phyloP scores from a whole-genome alignment of 208 protist species.

The Vickermania ingenoplastis region DNA sequence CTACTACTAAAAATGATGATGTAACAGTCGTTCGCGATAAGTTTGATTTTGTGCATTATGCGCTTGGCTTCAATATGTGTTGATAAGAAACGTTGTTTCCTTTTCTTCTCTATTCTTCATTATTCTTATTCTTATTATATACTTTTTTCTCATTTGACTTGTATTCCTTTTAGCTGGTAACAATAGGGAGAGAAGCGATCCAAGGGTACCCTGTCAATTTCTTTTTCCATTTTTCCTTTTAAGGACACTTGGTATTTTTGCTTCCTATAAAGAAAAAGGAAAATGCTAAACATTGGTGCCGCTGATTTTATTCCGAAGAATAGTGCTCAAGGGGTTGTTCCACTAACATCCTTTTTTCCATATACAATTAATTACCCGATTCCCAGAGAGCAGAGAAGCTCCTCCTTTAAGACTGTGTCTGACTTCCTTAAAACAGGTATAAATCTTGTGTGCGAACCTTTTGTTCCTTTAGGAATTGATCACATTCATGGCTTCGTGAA shows the following conservation, averaged over 20 bases:
- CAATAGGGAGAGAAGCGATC: too few relatives aligned
- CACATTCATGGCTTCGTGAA: neutral
- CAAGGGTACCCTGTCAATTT: too few relatives aligned
- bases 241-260: slow-evolving; percentile 1
- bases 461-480: neutral
- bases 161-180: too few relatives aligned
- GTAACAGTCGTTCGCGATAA: too few relatives aligned
- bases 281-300: neutral
- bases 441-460: neutral
- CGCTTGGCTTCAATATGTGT: too few relatives aligned
- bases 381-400: neutral
- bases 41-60: too few relatives aligned
- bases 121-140: too few relatives aligned
- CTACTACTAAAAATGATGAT: too few relatives aligned
- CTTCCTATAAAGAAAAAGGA: neutral
- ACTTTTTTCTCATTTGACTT: too few relatives aligned
- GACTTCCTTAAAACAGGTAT: neutral
- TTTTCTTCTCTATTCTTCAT: too few relatives aligned
- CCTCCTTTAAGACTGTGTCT: neutral
- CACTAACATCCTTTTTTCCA: neutral
- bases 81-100: too few relatives aligned
- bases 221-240: slow-evolving; percentile 7
- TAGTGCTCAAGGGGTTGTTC: neutral
- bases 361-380: neutral
- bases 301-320: neutral